Percentiles rank a stretch among this genome's conserved stretches.
Evolutionary conservation across 495 filamentous ascomycete genomes (phyloP).

Genomic region (Trichoderma asperelloides): DNA sequence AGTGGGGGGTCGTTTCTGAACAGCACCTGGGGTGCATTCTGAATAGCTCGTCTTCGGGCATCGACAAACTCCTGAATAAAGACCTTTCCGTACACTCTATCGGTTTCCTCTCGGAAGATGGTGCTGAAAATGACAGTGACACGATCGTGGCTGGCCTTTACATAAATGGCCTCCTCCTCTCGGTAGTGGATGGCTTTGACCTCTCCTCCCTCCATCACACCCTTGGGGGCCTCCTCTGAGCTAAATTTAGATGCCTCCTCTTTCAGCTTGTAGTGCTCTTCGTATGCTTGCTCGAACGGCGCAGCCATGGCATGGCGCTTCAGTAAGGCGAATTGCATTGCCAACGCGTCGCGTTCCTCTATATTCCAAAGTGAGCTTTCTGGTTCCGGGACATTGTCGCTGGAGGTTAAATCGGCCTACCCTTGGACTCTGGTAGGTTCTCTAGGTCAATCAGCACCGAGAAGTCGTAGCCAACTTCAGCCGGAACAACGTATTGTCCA

Average conservation of each 20-base stretch:
- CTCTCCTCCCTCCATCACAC: conserved; percentile 76
- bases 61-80: conserved; percentile 95
- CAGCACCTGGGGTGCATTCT: conserved; percentile 97
- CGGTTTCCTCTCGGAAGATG: conserved; percentile 94
- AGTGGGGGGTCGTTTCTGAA: conserved; percentile 92
- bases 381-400: background rate
- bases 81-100: conserved; percentile 92
- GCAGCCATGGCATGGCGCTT: conserved; percentile 98
- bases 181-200: conserved; percentile 96
- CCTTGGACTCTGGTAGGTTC: conserved; percentile 68
- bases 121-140: conserved; percentile 99
- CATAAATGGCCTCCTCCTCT: conserved; percentile 98
- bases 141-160: conserved; percentile 92
- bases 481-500: conserved; percentile 75
- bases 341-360: conserved; percentile 75
- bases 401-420: conserved; percentile 24
- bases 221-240: conserved; percentile 83
- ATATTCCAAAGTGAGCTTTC: conserved; percentile 14
- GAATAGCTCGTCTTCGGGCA: conserved; percentile 83
- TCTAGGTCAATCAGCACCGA: conserved; percentile 83
- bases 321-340: conserved; percentile 74
- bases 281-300: conserved; percentile 92
- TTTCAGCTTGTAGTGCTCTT: conserved; percentile 76
- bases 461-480: conserved; percentile 91
- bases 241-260: conserved; percentile 86